Percentiles rank a stretch among this genome's conserved stretches.
These are phyloP conservation scores for Diplodia scrobiculata DNA, from an alignment of 2,329 filamentous ascomycete species.

Conservation along the genomic window DNA sequence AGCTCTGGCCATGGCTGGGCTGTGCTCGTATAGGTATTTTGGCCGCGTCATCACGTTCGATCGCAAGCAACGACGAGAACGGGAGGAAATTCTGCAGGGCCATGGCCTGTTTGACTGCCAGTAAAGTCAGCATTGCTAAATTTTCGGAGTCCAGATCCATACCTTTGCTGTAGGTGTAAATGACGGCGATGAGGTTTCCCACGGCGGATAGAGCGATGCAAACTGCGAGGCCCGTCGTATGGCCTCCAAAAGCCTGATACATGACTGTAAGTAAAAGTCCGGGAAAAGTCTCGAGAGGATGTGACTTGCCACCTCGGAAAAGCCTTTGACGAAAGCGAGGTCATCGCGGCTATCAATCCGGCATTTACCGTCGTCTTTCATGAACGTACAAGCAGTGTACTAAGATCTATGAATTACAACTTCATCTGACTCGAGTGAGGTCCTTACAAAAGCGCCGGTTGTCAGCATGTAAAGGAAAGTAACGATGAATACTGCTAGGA, in stretches of 20 bases:
- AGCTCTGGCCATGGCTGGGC: too few species aligned
- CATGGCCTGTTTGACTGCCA: slow-evolving; percentile 30
- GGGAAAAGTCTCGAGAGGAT: too few species aligned
- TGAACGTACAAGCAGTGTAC: too few species aligned
- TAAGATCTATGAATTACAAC: not conserved
- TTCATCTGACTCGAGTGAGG: too few species aligned
- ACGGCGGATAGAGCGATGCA: slow-evolving; percentile 31
- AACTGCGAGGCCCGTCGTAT: slow-evolving; percentile 22
- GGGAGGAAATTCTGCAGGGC: slow-evolving; percentile 29
- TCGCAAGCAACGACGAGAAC: slow-evolving; percentile 10
- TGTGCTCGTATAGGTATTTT: too few species aligned
- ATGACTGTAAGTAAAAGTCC: too few species aligned
- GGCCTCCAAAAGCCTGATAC: too few species aligned
- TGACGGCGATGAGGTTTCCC: slow-evolving; percentile 29
- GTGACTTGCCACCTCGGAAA: not conserved
- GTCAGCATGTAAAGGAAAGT: slow-evolving; percentile 46
- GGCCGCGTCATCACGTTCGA: too few species aligned
- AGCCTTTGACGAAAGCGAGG: not conserved
- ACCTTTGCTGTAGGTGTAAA: slow-evolving; percentile 24
- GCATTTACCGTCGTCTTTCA: too few species aligned
- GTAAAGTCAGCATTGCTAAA: too few species aligned
- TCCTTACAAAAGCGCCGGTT: slow-evolving; percentile 44
- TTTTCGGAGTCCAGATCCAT: too few species aligned
- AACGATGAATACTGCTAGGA: slow-evolving; percentile 40
- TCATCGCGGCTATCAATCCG: not conserved